Base-by-base conservation (phyloP, 202 grass and related monocot genomes). In the Tripidium arundinaceum region DNA sequence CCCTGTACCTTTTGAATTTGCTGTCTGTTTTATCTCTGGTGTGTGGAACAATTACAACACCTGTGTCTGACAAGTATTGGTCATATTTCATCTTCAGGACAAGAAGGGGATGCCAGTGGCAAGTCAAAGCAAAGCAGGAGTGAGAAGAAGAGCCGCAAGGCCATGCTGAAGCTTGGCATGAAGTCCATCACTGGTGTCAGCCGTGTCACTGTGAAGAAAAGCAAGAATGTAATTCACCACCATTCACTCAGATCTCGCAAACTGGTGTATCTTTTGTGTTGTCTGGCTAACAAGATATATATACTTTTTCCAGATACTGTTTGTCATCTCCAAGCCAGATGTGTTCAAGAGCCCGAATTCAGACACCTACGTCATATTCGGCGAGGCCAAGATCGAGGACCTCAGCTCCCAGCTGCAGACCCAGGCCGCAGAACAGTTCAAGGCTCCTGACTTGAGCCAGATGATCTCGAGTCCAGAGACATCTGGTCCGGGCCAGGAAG, bases 91-190 rank as follows among this genome's bases (percentile, higher is more conserved):
- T 40, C 38, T 31, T 22, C 46, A 71, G 64, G 85, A 24, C 84
- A 90, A 90, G 81, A 70, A 81, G 93, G 76, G 50, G 90, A 92
- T 86, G 90, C 18, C 54, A 83, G 67, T 46, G 93, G 87, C 79
- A 93, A 85, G 75, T 92, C 87, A 82, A 97, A 93, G 71, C 93
- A 93, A 83, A 97, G 90, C 88, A 90, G 86, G 79, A 97, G 90
- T n/a, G 93, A 97, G 88, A 97, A 93, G 69, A 97, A 97, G 78
- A 97, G 93, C 74, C 88, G 93, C 15, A 97, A 93, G 70, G 93
- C 93, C 34, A 97, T 97, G 90, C 76, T 90, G 74, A 97, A 97
- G 77, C 93, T 97, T 83, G 90, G 87, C 72, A 93, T 97, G 90
- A 93, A 93, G 62, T 74, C 87, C 52, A 90, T 96, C 76, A 84